Evolutionary conservation across 2,329 filamentous ascomycete species (phyloP), one percentile per base, ranked within the genome.

Genomic region (Penicillium occitanis): DNA sequence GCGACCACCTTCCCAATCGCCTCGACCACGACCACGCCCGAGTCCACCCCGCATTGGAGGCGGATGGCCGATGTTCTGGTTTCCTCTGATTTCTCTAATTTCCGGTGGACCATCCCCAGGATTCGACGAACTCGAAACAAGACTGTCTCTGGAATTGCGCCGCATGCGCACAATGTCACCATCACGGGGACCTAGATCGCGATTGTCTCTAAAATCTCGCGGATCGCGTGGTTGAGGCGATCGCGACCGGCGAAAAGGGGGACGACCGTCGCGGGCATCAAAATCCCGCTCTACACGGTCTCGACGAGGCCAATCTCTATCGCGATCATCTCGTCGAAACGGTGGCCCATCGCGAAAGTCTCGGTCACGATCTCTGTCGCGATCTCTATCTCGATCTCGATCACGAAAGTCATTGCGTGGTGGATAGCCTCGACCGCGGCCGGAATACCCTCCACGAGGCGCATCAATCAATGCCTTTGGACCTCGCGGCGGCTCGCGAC

Each of bases 391-490:
- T 10, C 76, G 71, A 53, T 78, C 76, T 5, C 74, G 76, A 64
- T 83, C 81, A 51, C 87, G 83, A 71, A 88, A 89, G 62, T 92
- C 90, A 28, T 87, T 84, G 2, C 81, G 77, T 50, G 75, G 76
- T 50, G 81, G 81, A 73, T 89, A 91, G 8, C 86, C 87, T 66
- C 88, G 85, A 51, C 89, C 89, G 66, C 91, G 75, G 62, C 78
- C 73, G 66, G 78, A 77, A 22, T 73, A 70, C 25, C 74, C 72
- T 37, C 88, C 88, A 69, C 85, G 86, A n/a, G 87, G 85, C 35
- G 86, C 80, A 68, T 94, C 91, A 67, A 90, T 85, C 66, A 93
- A 81, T 3, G 91, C 91, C 77, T 93, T 92, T 11, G 93, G 92
- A 0, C 91, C 93, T 65, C 92, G 86, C 2, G 93, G 93, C 1